Conservation (phyloP, 768 basidiomycete species). For the Mycena vitilis region DNA sequence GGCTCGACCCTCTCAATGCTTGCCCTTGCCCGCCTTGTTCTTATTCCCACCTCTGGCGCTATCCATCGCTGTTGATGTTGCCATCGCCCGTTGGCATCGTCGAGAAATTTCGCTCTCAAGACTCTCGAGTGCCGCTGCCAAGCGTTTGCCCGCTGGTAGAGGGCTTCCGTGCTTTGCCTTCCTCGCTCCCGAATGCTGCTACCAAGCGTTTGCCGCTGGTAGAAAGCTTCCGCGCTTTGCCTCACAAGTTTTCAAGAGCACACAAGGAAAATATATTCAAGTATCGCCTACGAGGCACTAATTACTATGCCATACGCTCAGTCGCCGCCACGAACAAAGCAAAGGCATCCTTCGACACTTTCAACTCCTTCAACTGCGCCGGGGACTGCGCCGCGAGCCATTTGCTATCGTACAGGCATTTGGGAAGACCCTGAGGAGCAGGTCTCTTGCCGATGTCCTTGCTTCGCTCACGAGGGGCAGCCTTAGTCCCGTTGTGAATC, state of each 20-base stretch:
- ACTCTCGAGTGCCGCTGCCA: neutral
- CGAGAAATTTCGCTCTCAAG: neutral
- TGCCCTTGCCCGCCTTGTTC: neutral
- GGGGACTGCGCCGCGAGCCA: conserved; percentile 1
- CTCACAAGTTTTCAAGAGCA: conserved; percentile 1
- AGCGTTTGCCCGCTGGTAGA: neutral
- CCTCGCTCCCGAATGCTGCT: no score
- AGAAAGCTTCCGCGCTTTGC: no score
- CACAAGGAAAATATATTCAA: conserved; percentile 1
- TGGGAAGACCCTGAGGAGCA: conserved; percentile 19
- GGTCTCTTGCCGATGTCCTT: neutral
- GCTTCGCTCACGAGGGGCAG: neutral
- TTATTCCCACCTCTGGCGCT: neutral
- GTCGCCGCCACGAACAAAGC: conserved; percentile 18
- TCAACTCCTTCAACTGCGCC: neutral
- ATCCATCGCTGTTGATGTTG: neutral
- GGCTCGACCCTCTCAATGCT: neutral
- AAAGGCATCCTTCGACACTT: conserved; percentile 15
- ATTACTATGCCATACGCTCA: neutral
- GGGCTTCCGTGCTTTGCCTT: neutral
- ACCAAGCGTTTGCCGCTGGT: no score
- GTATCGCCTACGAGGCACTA: neutral
- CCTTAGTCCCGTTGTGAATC: neutral
- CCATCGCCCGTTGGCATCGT: neutral
- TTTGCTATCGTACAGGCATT: conserved; percentile 7